phyloP scores from a whole-genome alignment of 192 early-diverging fungal genomes.

The Linnemannia schmuckeri region DNA sequence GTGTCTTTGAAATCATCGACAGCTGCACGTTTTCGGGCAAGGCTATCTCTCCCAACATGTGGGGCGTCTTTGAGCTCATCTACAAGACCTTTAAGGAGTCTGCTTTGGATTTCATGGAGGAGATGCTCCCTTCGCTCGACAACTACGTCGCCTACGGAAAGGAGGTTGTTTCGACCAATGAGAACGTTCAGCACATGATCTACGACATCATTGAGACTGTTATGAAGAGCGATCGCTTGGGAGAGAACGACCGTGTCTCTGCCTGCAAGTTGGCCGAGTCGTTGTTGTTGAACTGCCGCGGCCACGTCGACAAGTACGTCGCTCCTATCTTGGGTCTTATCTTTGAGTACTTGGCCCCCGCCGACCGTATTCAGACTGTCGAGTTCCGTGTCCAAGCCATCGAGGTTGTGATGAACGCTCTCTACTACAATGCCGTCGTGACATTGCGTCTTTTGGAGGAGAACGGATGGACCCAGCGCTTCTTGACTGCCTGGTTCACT shows the following conservation, averaged over 20 bases:
- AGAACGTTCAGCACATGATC: conserved; percentile 79
- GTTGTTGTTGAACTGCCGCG: conserved; percentile 87
- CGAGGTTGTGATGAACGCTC: conserved; percentile 85
- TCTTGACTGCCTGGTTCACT: conserved; percentile 85
- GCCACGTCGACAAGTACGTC: conserved; percentile 83
- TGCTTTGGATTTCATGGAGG: conserved; percentile 89
- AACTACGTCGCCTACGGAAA: conserved; percentile 92
- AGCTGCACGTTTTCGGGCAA: conserved; percentile 88
- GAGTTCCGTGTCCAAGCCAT: conserved; percentile 81
- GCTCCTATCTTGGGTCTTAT: conserved; percentile 79
- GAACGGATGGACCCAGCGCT: conserved; percentile 78
- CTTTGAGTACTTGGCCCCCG: conserved; percentile 71
- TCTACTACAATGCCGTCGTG: conserved; percentile 89
- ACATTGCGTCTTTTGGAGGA: conserved; percentile 86
- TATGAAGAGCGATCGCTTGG: conserved; percentile 81
- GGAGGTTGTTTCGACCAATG: conserved; percentile 76
- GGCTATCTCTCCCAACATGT: conserved; percentile 85
- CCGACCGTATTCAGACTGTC: conserved; percentile 70
- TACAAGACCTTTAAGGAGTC: conserved; percentile 85
- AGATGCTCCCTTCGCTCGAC: conserved; percentile 91
- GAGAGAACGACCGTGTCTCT: conserved; percentile 85
- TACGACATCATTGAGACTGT: conserved; percentile 90
- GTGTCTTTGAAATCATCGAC: conserved; percentile 92
- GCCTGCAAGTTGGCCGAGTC: conserved; percentile 90
- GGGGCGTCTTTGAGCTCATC: conserved; percentile 85